Base-by-base conservation (phyloP, 1,284 basidiomycete species). In the Ceratobasidium theobromae region DNA sequence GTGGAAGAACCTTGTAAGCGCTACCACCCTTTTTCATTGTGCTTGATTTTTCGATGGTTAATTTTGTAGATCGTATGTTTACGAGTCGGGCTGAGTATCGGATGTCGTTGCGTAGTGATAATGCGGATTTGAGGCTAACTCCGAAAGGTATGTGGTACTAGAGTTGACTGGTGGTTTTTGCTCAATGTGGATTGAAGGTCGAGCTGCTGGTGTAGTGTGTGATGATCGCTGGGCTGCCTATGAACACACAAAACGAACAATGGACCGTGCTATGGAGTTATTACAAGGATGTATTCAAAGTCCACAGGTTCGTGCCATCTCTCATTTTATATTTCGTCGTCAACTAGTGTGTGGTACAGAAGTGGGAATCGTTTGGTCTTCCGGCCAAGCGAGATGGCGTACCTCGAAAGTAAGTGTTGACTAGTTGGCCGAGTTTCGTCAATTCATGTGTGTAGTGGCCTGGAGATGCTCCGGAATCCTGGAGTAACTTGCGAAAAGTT, bases 41-140 rank as follows among this genome's bases (percentile, higher is more conserved):
- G 23, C n/a, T 45, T 46, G 46, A 54, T 53, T 40, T 8, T 52
- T 33, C 18, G 30, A 25, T 45, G 58, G 65, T 70, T 40, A 40
- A 68, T 21, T 25, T 51, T 9, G 51, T 70, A 93, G 91, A 95
- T 72, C 88, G 93, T 38, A 95, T 95, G 92, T 95, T 95, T 75
- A 95, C 93, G 0, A 90, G 90, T 21, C 82, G 93, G 49, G 91
- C 89, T 33, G 93, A 96, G 73, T 96, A 93, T 73, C 84, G 93
- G 28, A 86, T 96, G 82, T 87, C 88, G 0, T 81, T 95, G 46
- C 81, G 93, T 49, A 87, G 89, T 55, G 93, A 96, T 76, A 95
- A 96, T 70, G 93, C 93, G 1, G 93, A 95, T 76, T 62, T 85
- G 62, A 82, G 93, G 35, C 77, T 96, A 62, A 95, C 93, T 0